These are phyloP conservation scores for Inga laurina DNA, from an alignment of 306 rosid genomes.

Conservation along the genomic window DNA sequence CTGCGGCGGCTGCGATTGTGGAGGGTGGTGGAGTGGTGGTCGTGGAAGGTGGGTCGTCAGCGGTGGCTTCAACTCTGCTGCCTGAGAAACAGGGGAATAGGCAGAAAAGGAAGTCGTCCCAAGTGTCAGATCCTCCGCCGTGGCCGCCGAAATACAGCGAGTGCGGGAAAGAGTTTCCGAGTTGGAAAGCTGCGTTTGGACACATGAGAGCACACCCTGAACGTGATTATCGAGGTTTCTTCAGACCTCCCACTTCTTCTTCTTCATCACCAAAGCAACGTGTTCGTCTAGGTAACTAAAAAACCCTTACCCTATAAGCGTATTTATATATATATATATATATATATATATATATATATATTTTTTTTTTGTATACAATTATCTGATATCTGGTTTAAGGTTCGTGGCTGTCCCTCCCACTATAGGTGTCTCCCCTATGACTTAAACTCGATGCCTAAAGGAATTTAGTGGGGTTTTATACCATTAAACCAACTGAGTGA, in stretches of 20 bases:
- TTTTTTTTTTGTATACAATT: too few species aligned
- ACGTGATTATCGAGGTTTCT: constrained; percentile 35
- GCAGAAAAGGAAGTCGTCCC: constrained; percentile 20
- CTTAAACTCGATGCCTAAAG: too few species aligned
- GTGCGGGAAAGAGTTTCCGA: constrained; percentile 20
- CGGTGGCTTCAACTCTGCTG: neutral
- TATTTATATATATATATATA: too few species aligned
- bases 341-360: too few species aligned
- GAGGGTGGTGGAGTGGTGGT: neutral
- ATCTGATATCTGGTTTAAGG: too few species aligned
- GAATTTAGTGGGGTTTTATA: too few species aligned
- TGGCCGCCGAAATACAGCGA: constrained; percentile 33
- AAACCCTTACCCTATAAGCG: neutral
- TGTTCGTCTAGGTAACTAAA: neutral
- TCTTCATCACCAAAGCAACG: neutral
- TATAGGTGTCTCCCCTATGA: too few species aligned
- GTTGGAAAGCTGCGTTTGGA: constrained; percentile 48
- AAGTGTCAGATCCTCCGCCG: constrained; percentile 25
- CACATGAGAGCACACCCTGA: constrained; percentile 49
- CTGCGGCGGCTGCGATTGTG: neutral
- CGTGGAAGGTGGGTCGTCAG: neutral
- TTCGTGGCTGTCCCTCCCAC: too few species aligned
- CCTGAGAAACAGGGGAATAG: neutral
- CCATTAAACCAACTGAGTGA: too few species aligned
- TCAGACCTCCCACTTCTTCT: constrained; percentile 31